Evolutionary conservation across 305 asterid species (phyloP), one percentile per base, ranked within the genome.

Genomic region (Fraxinus ornus): DNA sequence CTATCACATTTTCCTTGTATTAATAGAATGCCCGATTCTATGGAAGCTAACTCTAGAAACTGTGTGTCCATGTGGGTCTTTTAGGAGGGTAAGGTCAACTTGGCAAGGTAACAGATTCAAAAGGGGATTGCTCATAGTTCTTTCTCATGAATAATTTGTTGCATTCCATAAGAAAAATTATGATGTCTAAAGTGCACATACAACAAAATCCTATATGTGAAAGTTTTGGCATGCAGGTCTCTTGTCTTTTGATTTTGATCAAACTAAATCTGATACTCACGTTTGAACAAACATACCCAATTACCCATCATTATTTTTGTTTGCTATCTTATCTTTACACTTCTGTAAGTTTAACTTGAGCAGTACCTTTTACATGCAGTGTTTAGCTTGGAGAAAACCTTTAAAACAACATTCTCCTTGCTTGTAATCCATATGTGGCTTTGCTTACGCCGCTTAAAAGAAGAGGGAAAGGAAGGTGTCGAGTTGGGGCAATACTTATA

Each of bases 341-440:
- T 47, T 76, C 19, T 80, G 30, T 83, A 76, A 76, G 72, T 60
- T 7, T 85, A 60, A 82, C 68, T n/a, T 57, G 44, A 77, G 75
- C 17, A 7, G 8, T 78, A 77, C 71, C 75, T 84, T 79, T 82
- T 52, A 71, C 83, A 32, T 86, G 91, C 96, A 95, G 98, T 91
- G 81, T 95, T 95, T 90, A 92, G 91, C 92, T 89, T 95, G 95
- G 99, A 95, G 94, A 88, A 92, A 87, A 95, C 95, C 81, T 95
- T 95, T 84, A 94, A 90, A 88, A 92, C 98, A 76, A 92, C 98
- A 77, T 95, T 88, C 86, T 90, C 99, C 5, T 87, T 95, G 91
- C 97, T 95, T 78, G 94, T 94, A 79, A 89, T 95, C 81, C 99
- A 95, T 82, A 92, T 91, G 97, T 95, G 99, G 99, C 97, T 94